Evolutionary conservation across 305 asterid species (phyloP), one percentile per base, ranked within the genome.

Genomic region (Coffea humblotiana): DNA sequence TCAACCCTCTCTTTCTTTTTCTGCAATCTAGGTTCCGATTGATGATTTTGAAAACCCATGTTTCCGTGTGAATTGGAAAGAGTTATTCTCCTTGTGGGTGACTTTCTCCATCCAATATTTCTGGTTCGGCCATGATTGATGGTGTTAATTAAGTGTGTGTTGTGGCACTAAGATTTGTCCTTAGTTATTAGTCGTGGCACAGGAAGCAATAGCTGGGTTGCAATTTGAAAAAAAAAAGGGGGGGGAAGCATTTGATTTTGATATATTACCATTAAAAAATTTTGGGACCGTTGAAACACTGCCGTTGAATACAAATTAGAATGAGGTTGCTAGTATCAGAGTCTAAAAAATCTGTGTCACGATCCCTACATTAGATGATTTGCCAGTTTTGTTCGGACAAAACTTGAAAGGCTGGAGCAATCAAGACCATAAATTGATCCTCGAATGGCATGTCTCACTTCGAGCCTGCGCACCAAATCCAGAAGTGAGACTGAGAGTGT

Each of bases 61-160:
- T 67, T 67, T 35, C n/a, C 4, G 32, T 40, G 43, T 40, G n/a
- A n/a, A 25, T 32, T 6, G 63, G 13, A 70, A 70, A 70, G 56
- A 47, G 75, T 19, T 14, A 2, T 71, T 27, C 35, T 35, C 19
- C 56, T 35, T 6, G 71, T 65, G 43, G 45, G 71, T 43, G 21
- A 23, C 6, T 71, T 21, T 45, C 25, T 10, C 56, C 21, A 15
- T 3, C 16, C 11, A 21, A 3, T 43, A 61, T 5, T 4, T 27
- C 23, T 21, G 77, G 47, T 35, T n/a, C 21, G 14, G 60, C 71
- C 70, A n/a, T 78, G 81, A 78, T 71, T 70, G 77, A 27, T 65
- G 72, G 77, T 5, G 51, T 40, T 52, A 35, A 54, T 72, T 11
- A 40, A 27, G 15, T n/a, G 19, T 37, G 23, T 75, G 54, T 27